Conservation (phyloP, 75 land plant genomes). For the Selaginella tamariscina region DNA sequence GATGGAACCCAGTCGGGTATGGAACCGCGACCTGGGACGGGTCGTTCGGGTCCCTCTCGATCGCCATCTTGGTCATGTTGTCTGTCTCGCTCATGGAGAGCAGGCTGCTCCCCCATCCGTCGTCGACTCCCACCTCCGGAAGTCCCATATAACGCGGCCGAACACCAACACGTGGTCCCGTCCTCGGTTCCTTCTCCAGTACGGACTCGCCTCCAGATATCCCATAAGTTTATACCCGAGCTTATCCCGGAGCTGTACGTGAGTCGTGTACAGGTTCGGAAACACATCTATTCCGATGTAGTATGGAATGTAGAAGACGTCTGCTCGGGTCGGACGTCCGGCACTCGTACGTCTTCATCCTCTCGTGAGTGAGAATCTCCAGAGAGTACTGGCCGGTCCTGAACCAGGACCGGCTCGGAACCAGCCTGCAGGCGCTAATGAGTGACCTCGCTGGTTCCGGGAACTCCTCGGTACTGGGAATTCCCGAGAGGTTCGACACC, state of each 20-base stretch:
- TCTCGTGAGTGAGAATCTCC: constrained; percentile 20
- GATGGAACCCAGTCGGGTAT: constrained; percentile 12
- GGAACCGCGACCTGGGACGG: not conserved
- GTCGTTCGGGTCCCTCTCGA: not conserved
- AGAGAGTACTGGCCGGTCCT: constrained; percentile 18
- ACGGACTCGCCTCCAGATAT: not conserved
- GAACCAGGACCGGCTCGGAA: not conserved
- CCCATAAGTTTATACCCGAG: not conserved
- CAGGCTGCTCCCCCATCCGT: constrained; percentile 1
- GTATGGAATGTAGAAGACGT: constrained; percentile 22
- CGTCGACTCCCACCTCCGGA: not conserved
- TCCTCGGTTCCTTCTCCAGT: not conserved
- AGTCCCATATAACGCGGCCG: not conserved
- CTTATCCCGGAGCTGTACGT: not conserved
- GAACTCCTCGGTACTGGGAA: not conserved
- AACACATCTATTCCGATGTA: constrained; percentile 10
- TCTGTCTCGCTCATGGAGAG: not conserved
- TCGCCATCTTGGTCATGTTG: not conserved
- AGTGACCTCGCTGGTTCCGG: not conserved
- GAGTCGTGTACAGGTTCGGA: not conserved
- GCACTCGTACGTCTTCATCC: constrained; percentile 18
- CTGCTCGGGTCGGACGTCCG: not conserved
- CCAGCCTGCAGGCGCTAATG: not conserved
- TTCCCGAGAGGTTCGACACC: not conserved
- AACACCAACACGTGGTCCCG: not conserved